These are phyloP conservation scores for Chaetomiaceae sp. DNA, from an alignment of 2,329 filamentous ascomycete genomes.

Conservation along the genomic window DNA sequence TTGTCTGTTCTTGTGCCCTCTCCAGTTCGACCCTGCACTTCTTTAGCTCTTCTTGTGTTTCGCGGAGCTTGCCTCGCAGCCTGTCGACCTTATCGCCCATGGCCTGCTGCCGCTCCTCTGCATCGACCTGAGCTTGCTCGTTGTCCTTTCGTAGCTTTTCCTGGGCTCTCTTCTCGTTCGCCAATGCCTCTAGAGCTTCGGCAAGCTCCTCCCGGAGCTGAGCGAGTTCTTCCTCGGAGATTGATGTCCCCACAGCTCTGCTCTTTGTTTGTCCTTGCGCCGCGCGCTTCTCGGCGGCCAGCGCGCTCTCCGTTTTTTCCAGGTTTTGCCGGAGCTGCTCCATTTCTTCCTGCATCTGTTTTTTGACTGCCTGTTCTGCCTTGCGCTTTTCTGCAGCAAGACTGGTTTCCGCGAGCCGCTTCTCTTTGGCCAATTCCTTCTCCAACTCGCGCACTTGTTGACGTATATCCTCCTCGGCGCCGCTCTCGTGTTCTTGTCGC, in stretches of 20 bases:
- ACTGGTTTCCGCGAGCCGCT: slow-evolving; percentile 24
- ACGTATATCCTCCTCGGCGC: slow-evolving; percentile 29
- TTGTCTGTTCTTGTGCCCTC: slow-evolving; percentile 37
- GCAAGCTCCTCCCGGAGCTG: slow-evolving; percentile 32
- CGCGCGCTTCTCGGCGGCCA: slow-evolving; percentile 28
- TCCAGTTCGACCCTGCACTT: slow-evolving; percentile 47
- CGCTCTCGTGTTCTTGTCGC: slow-evolving; percentile 34
- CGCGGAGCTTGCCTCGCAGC: slow-evolving; percentile 64
- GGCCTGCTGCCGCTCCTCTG: slow-evolving; percentile 57
- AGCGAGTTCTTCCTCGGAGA: slow-evolving; percentile 19
- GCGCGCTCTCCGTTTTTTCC: slow-evolving; percentile 24
- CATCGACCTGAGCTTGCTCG: slow-evolving; percentile 55
- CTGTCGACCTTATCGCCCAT: slow-evolving; percentile 68
- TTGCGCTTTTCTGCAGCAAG: slow-evolving; percentile 28
- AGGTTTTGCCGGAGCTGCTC: slow-evolving; percentile 25
- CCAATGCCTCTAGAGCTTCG: slow-evolving; percentile 34
- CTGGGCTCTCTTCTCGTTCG: slow-evolving; percentile 42
- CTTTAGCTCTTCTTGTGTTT: slow-evolving; percentile 69
- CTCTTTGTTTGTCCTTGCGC: slow-evolving; percentile 21
- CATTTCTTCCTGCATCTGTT: slow-evolving; percentile 21
- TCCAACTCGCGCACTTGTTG: slow-evolving; percentile 33
- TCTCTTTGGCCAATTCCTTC: slow-evolving; percentile 40
- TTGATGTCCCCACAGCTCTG: slow-evolving; percentile 6
- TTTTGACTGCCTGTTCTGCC: slow-evolving; percentile 37
- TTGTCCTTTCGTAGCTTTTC: slow-evolving; percentile 43